Conservation (phyloP, 129 eudicot genomes). For the Escallonia rubra region DNA sequence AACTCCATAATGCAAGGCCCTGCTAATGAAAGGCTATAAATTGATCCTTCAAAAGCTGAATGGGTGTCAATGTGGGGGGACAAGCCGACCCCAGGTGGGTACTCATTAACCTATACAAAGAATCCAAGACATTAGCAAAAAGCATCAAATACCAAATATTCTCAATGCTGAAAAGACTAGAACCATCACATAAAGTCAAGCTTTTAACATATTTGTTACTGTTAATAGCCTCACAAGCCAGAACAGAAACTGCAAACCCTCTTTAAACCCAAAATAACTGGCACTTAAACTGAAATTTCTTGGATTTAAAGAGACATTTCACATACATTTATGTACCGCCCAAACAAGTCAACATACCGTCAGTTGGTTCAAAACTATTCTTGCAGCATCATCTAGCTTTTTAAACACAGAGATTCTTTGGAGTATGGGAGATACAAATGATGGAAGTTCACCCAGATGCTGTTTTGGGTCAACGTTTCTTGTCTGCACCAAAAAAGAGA, state of each 20-base stretch:
- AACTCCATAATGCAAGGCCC: slow-evolving; percentile 99
- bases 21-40: slow-evolving; percentile 90
- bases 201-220: not conserved
- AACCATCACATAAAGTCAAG: not conserved
- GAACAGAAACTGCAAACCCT: not conserved
- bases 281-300: not conserved
- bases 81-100: slow-evolving; percentile 93
- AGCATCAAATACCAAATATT: not conserved
- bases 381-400: slow-evolving; percentile 48
- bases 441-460: slow-evolving; percentile 81
- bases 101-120: slow-evolving; percentile 78
- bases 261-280: slow-evolving; percentile 3
- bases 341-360: slow-evolving; percentile 41
- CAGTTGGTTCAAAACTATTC: slow-evolving; percentile 62
- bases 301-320: not conserved
- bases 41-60: slow-evolving; percentile 89
- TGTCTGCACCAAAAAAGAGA: slow-evolving; percentile 45
- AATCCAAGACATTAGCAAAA: slow-evolving; percentile 1
- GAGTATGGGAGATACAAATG: slow-evolving; percentile 53
- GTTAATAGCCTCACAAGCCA: not conserved
- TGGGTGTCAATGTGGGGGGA: slow-evolving; percentile 98
- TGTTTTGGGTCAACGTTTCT: slow-evolving; percentile 74
- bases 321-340: not conserved
- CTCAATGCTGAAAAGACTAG: not conserved
- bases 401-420: slow-evolving; percentile 45